These are phyloP conservation scores for Rhodamnia rubescens DNA, from an alignment of 345 rosid species.

Conservation along the genomic window DNA sequence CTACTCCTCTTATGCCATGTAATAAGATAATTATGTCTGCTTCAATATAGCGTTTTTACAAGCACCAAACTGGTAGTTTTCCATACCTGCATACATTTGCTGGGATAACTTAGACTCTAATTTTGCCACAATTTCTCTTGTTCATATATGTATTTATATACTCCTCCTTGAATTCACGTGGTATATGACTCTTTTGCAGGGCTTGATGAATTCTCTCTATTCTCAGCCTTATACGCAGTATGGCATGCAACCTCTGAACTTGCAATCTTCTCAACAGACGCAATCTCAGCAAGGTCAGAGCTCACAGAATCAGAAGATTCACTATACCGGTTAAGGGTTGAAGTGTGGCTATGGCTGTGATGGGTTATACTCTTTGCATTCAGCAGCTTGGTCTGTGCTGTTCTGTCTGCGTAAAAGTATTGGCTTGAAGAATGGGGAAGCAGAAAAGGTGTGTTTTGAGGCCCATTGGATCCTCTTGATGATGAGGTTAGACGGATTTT, in stretches of 20 bases:
- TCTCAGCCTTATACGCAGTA: slow-evolving; percentile 87
- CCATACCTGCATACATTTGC: not conserved
- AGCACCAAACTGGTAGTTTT: not conserved
- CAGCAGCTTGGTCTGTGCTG: slow-evolving; percentile 72
- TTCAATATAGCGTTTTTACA: not conserved
- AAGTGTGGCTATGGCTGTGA: slow-evolving; percentile 12
- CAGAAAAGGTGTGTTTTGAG: not conserved
- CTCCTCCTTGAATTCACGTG: not conserved
- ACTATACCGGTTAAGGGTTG: slow-evolving; percentile 63
- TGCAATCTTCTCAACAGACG: slow-evolving; percentile 42
- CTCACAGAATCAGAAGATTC: slow-evolving; percentile 72
- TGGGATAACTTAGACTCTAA: not conserved
- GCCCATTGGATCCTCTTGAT: not conserved
- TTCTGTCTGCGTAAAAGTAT: slow-evolving; percentile 31
- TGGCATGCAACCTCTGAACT: slow-evolving; percentile 64
- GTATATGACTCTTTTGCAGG: slow-evolving; percentile 32
- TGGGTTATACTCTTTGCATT: slow-evolving; percentile 68
- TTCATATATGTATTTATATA: not conserved
- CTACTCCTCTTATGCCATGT: not conserved
- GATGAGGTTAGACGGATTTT: slow-evolving; percentile 8
- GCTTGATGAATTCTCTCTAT: slow-evolving; percentile 83
- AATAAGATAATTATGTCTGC: not conserved
- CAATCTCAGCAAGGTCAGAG: slow-evolving; percentile 73
- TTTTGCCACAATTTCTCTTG: not conserved
- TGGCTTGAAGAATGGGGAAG: slow-evolving; percentile 1